Conservation (phyloP, 2,329 filamentous ascomycete genomes). For the Lasiodiplodia hormozganensis region DNA sequence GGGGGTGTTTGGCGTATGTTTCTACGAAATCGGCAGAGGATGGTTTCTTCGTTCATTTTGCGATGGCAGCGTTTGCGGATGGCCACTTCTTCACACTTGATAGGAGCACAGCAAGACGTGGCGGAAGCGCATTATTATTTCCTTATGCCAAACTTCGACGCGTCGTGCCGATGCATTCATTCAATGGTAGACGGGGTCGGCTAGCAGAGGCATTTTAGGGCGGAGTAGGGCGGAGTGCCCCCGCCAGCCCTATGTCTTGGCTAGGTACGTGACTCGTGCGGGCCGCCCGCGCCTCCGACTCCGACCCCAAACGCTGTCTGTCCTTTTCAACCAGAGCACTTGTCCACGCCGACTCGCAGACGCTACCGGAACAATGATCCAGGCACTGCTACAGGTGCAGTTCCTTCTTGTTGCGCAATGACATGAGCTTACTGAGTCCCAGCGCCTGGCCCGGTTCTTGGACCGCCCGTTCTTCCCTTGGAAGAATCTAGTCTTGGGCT, state of each 20-base stretch:
- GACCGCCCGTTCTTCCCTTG: constrained; percentile 94
- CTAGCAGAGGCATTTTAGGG: background rate
- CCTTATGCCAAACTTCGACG: background rate
- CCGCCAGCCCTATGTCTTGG: constrained; percentile 25
- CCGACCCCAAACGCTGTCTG: constrained; percentile 9
- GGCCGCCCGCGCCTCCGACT: constrained; percentile 12
- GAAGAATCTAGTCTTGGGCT: constrained; percentile 95
- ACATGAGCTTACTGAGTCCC: constrained; percentile 27
- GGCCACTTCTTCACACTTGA: background rate
- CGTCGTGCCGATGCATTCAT: background rate
- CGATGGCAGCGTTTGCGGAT: constrained; percentile 1
- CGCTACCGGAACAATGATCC: constrained; percentile 29
- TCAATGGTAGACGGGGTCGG: background rate
- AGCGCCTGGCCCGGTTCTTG: constrained; percentile 80
- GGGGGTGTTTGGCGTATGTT: constrained; percentile 21
- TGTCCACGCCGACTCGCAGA: constrained; percentile 1
- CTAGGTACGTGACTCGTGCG: constrained; percentile 16
- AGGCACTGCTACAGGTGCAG: constrained; percentile 28
- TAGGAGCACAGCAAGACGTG: constrained; percentile 2
- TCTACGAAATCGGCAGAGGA: constrained; percentile 12
- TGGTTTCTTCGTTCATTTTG: constrained; percentile 4
- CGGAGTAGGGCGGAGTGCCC: background rate
- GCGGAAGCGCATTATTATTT: constrained; percentile 2
- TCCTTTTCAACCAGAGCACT: constrained; percentile 11
- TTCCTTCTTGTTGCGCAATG: background rate